Percentiles rank a stretch among this genome's conserved stretches.
Conservation (phyloP, 2,329 filamentous ascomycete species). For the Aureobasidium sp. region DNA sequence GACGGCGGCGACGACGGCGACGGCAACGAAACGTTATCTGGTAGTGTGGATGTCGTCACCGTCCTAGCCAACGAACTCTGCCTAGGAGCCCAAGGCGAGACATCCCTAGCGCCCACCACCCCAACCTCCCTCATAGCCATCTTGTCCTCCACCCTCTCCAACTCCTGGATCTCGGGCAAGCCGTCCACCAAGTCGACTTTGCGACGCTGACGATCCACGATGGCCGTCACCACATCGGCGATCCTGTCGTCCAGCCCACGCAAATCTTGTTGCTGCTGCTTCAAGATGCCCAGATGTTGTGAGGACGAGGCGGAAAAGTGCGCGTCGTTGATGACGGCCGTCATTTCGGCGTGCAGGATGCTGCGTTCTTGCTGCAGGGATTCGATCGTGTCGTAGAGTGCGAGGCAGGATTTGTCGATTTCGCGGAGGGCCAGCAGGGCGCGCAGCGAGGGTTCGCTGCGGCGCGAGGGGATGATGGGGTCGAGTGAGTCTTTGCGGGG, state of each 20-base stretch:
- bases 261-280: background rate
- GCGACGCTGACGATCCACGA: background rate
- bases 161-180: slow-evolving; percentile 2
- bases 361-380: background rate
- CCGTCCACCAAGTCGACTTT: slow-evolving; percentile 5
- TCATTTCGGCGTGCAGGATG: background rate
- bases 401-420: slow-evolving; percentile 1
- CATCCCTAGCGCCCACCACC: background rate
- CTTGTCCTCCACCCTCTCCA: slow-evolving; percentile 3
- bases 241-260: background rate
- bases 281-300: background rate
- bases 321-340: background rate
- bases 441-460: background rate
- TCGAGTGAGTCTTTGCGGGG: slow-evolving; percentile 9
- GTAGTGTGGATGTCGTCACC: too few relatives aligned
- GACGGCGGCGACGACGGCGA: background rate
- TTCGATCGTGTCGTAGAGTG: background rate
- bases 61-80: background rate
- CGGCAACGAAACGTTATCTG: too few relatives aligned
- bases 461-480: background rate
- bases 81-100: background rate
- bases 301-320: background rate
- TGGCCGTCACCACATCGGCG: background rate
- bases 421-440: background rate
- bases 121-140: background rate